These are phyloP conservation scores for Calonectria hawksworthii DNA, from an alignment of 2,329 filamentous ascomycete species.

Conservation along the genomic window DNA sequence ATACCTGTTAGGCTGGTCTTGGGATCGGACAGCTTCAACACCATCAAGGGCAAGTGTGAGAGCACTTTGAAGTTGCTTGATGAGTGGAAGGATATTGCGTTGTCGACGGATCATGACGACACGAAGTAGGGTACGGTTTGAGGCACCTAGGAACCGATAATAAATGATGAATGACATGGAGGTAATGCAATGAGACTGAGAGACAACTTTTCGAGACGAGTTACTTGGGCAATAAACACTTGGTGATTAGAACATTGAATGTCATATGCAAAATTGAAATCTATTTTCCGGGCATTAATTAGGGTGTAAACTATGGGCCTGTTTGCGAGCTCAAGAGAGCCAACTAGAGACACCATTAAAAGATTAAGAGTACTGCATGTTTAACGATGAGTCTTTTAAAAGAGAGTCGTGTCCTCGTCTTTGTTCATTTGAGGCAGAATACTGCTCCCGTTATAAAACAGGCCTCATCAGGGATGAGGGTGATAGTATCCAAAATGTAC, in stretches of 20 bases:
- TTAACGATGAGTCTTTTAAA: background rate
- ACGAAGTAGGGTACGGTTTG: background rate
- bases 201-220: no score
- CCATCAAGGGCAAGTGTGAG: conserved; percentile 59
- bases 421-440: conserved; percentile 3
- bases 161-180: background rate
- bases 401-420: conserved; percentile 10
- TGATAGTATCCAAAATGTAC: conserved; percentile 37
- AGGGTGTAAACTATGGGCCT: background rate
- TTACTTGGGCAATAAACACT: background rate
- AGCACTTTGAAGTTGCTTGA: conserved; percentile 59
- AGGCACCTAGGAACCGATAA: background rate
- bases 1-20: conserved; percentile 66
- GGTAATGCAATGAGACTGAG: background rate
- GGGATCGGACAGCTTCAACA: conserved; percentile 61
- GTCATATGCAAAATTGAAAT: background rate
- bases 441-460: conserved; percentile 3
- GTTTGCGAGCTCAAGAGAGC: background rate
- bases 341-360: background rate
- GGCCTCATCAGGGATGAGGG: background rate
- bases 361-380: background rate
- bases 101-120: conserved; percentile 41
- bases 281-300: background rate
- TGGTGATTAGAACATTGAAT: background rate
- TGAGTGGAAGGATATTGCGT: conserved; percentile 59